Evolutionary conservation across 1,284 basidiomycete species (phyloP).

Genomic region (Apiotrichum veenhuisii): DNA sequence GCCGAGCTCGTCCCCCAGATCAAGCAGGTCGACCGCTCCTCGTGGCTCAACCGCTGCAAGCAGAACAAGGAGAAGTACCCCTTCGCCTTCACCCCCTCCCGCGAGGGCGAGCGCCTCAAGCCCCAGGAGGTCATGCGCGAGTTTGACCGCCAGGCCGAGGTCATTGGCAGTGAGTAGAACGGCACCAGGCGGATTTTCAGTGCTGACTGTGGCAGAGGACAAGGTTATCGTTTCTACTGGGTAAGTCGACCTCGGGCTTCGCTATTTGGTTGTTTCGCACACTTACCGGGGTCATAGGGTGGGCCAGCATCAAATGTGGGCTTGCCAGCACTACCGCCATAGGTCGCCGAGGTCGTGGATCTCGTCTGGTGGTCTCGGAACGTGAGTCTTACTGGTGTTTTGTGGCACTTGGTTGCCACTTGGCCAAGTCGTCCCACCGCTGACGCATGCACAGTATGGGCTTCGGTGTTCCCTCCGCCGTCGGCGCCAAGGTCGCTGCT

Average conservation of each 20-base stretch:
- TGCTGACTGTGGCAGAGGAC: constrained; percentile 58
- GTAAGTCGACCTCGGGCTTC: too few species aligned
- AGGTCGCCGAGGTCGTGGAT: constrained; percentile 81
- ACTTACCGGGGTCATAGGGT: constrained; percentile 51
- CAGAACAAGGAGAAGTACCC: constrained; percentile 85
- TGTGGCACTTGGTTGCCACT: constrained; percentile 38
- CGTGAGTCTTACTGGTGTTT: constrained; percentile 30
- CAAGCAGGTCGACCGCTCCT: constrained; percentile 58
- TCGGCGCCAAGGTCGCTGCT: constrained; percentile 94
- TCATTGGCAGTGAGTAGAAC: constrained; percentile 51
- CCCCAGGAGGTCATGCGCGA: constrained; percentile 96
- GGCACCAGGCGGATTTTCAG: neutral
- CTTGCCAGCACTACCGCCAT: constrained; percentile 92
- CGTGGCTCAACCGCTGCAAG: constrained; percentile 80
- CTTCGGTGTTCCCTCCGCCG: constrained; percentile 87
- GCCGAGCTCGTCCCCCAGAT: constrained; percentile 77
- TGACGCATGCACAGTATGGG: constrained; percentile 66
- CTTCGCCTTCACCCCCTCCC: constrained; percentile 76
- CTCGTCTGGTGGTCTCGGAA: constrained; percentile 93
- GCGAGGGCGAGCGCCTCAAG: constrained; percentile 71
- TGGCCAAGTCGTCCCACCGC: neutral
- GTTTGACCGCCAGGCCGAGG: constrained; percentile 69
- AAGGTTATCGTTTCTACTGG: constrained; percentile 87
- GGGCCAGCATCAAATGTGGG: constrained; percentile 99
- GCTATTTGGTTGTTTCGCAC: constrained; percentile 41